Conservation (phyloP, 2,329 filamentous ascomycete species). For the Talaromyces pinophilus region DNA sequence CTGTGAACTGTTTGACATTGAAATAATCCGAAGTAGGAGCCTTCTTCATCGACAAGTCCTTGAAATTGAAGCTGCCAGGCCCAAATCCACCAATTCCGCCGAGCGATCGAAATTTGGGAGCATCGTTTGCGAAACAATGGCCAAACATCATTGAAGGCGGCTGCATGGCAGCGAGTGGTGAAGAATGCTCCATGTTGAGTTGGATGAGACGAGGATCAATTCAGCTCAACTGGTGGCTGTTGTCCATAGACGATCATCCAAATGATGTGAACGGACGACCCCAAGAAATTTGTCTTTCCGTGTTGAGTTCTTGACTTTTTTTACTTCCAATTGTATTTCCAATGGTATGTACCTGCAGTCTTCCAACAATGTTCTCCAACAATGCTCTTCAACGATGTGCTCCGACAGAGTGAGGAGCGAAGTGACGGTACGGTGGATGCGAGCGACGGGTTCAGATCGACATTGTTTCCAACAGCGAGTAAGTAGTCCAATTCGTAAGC, state of each 20-base stretch:
- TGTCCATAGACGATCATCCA: slow-evolving; percentile 18
- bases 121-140: slow-evolving; percentile 62
- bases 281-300: neutral
- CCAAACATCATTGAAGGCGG: slow-evolving; percentile 65
- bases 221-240: slow-evolving; percentile 9
- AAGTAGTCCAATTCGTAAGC: slow-evolving; percentile 2
- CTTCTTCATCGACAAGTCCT: slow-evolving; percentile 70
- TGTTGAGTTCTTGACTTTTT: neutral
- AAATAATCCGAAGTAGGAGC: slow-evolving; percentile 72
- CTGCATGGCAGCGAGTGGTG: slow-evolving; percentile 90
- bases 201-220: slow-evolving; percentile 7
- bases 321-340: neutral
- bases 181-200: slow-evolving; percentile 79
- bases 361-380: neutral
- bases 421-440: slow-evolving; percentile 1
- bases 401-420: neutral
- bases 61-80: slow-evolving; percentile 72
- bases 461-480: slow-evolving; percentile 15
- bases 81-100: slow-evolving; percentile 58
- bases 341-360: neutral
- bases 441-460: slow-evolving; percentile 12
- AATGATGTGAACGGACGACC: slow-evolving; percentile 12
- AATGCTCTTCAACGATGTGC: neutral
- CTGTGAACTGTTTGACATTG: slow-evolving; percentile 71
- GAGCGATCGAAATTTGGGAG: slow-evolving; percentile 56